Evolutionary conservation across 306 rosid genomes (phyloP), one percentile per base, ranked within the genome.

Genomic region (Fragaria nilgerrensis): DNA sequence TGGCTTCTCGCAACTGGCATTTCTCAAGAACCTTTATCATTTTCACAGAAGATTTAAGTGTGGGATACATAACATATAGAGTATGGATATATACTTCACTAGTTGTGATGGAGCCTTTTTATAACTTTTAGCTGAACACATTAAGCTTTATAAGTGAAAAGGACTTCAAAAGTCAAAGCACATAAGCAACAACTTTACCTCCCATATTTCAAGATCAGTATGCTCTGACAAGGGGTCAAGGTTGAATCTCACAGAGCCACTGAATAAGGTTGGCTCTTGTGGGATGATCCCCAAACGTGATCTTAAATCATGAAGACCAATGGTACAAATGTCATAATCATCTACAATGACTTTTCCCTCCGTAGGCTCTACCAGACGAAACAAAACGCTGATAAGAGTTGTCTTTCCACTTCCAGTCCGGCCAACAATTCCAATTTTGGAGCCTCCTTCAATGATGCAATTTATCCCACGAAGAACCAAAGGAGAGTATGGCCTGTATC

Each of bases 361-460:
- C n/a, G 77, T 68, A 2, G 85, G 85, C 77, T 82, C 82, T 11
- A 82, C 82, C 4, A 82, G 76, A 37, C 79, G 85, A 62, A 82
- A 82, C 68, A 82, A 59, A 1, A 71, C 77, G 4, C 85, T 59
- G 9, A 82, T 78, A 49, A 78, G 79, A 73, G 85, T 82, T 8
- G 85, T 78, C 77, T 82, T 82, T 49, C 85, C 85, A 69, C 80
- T 82, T 39, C 85, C 85, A 20, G 82, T 82, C 44, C 85, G 44
- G 52, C 85, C 85, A 23, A 82, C 85, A 5, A 82, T 78, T 14
- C 80, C 85, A 39, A 82, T 62, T 55, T 78, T 82, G 49, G 78
- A 45, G 5, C 82, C 79, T 68, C 85, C 85, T 69, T 82, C 85
- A 58, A 82, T 73, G 29, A 37, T 68, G 27, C 78, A 82, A 23